phyloP scores from a whole-genome alignment of 2,329 filamentous ascomycete species.

The Myriosclerotinia duriaeana region DNA sequence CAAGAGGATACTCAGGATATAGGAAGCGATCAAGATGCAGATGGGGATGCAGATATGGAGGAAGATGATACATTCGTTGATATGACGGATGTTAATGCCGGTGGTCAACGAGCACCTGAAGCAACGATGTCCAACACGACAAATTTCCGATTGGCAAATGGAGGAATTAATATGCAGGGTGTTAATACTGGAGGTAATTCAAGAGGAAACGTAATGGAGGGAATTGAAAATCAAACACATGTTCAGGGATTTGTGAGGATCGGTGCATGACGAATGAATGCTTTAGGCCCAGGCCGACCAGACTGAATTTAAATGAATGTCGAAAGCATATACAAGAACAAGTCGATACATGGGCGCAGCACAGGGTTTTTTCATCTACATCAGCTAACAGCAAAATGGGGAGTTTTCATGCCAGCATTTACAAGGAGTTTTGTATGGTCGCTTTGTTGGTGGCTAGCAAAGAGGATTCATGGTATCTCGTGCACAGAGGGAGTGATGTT shows the following conservation, averaged over 20 bases:
- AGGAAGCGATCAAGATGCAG: conserved; percentile 35
- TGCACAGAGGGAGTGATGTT: not conserved
- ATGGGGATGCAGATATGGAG: conserved; percentile 47
- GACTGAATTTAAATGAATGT: not conserved
- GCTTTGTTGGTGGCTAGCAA: not conserved
- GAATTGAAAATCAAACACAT: conserved; percentile 31
- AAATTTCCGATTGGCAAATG: conserved; percentile 34
- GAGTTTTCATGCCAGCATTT: conserved; percentile 17
- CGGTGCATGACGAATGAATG: conserved; percentile 28
- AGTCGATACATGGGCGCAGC: not conserved
- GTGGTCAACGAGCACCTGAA: conserved; percentile 29
- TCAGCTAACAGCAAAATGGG: not conserved
- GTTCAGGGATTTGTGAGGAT: conserved; percentile 36
- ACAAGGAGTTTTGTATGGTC: conserved; percentile 12
- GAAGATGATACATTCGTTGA: conserved; percentile 57
- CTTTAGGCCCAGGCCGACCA: not conserved
- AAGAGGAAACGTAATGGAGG: conserved; percentile 29
- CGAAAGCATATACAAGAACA: not conserved
- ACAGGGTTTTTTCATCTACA: not conserved
- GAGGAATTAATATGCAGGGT: conserved; percentile 25
- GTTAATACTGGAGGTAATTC: conserved; percentile 23
- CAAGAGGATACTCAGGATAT: conserved; percentile 25
- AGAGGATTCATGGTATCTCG: not conserved
- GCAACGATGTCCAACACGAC: conserved; percentile 27
- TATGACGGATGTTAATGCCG: conserved; percentile 41